Evolutionary conservation across 768 basidiomycete species (phyloP).

Genomic region (Hericium alpestre): DNA sequence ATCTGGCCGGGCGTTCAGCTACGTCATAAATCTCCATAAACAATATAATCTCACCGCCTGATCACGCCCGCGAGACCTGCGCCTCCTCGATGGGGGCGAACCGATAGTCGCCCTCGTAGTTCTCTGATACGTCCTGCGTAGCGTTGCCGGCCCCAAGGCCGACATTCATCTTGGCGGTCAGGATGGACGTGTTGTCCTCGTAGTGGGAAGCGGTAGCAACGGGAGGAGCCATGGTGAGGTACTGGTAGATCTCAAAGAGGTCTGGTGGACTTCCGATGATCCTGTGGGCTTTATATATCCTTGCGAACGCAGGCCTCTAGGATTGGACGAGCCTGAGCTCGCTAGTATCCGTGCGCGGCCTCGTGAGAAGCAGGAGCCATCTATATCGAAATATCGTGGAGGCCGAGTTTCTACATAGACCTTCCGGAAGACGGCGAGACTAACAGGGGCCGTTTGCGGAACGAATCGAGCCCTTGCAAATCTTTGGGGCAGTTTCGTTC

Average conservation of each 20-base stretch:
- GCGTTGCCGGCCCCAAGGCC: conserved; percentile 14
- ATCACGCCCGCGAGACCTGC: conserved; percentile 68
- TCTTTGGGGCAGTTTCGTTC: too few relatives aligned
- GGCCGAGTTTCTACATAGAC: not conserved
- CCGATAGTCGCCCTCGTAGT: conserved; percentile 54
- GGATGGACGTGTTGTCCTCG: conserved; percentile 2
- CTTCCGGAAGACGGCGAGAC: not conserved
- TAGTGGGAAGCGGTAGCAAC: conserved; percentile 20
- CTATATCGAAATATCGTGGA: not conserved
- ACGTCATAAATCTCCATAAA: not conserved
- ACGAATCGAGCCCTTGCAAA: too few relatives aligned
- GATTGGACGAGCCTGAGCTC: not conserved
- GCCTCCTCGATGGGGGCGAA: conserved; percentile 71
- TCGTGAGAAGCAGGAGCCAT: too few relatives aligned
- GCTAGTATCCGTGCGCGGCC: not conserved
- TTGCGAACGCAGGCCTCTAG: not conserved
- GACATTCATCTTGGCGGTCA: conserved; percentile 17
- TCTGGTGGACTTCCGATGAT: not conserved
- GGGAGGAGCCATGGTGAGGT: conserved; percentile 26
- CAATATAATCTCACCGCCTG: conserved; percentile 34
- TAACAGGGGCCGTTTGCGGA: too few relatives aligned
- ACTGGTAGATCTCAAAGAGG: not conserved
- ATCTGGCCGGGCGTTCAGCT: conserved; percentile 27
- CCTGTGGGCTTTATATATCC: not conserved
- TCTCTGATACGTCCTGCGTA: conserved; percentile 31